Percentiles rank a stretch among this genome's conserved stretches.
These are phyloP conservation scores for Rhizopus sp. DNA, from an alignment of 371 early-diverging fungal genomes.

Conservation along the genomic window DNA sequence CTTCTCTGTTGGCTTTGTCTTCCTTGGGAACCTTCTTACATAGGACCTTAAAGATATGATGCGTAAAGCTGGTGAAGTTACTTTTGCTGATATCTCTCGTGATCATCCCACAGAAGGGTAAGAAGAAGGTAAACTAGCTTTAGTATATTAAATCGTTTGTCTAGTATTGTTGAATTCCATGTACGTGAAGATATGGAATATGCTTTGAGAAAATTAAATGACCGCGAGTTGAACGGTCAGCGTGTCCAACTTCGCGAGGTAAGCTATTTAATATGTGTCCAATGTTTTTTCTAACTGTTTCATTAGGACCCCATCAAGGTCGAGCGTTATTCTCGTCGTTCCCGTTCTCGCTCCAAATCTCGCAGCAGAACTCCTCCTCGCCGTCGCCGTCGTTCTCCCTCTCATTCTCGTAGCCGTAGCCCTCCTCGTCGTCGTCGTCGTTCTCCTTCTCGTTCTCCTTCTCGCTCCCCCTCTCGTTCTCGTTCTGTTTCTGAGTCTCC, in stretches of 20 bases:
- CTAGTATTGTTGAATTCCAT: conserved; percentile 88
- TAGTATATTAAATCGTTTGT: conserved; percentile 8
- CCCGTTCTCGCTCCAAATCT: conserved; percentile 38
- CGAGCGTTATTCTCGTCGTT: conserved; percentile 24
- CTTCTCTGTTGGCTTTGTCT: conserved; percentile 24
- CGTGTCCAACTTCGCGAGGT: conserved; percentile 80
- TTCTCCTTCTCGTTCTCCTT: conserved; percentile 33
- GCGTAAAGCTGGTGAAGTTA: conserved; percentile 94
- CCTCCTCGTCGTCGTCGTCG: conserved; percentile 34
- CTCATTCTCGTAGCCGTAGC: conserved; percentile 43
- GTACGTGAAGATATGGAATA: conserved; percentile 80
- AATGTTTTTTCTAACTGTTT: not conserved
- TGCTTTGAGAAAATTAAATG: conserved; percentile 85
- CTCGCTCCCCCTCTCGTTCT: conserved; percentile 41
- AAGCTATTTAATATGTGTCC: conserved; percentile 12
- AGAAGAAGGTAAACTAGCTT: conserved; percentile 16
- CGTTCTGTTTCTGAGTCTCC: conserved; percentile 24
- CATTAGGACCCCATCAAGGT: not conserved
- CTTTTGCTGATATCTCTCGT: conserved; percentile 88
- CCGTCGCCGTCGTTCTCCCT: conserved; percentile 43
- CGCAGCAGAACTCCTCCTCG: conserved; percentile 45
- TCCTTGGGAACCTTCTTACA: conserved; percentile 17
- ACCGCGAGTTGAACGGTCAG: conserved; percentile 84
- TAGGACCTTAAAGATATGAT: conserved; percentile 97
- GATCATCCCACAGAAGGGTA: conserved; percentile 87